Conservation (phyloP, 148 eudicot genomes). For the Rhododendron ferrugineum region DNA sequence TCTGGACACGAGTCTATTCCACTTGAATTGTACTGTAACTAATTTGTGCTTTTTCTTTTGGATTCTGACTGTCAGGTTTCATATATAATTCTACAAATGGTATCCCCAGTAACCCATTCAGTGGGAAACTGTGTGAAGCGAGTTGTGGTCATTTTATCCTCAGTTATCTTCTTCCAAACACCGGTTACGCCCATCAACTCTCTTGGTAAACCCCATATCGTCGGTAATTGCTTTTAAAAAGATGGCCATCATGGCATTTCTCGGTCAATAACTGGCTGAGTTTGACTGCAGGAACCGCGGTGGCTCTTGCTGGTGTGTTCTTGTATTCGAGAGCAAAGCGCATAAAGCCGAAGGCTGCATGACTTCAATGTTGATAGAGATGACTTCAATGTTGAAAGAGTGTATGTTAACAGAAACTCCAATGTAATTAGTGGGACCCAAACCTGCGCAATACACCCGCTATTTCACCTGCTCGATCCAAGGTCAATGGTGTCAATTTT, state of each 20-base stretch:
- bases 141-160: constrained; percentile 76
- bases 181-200: constrained; percentile 63
- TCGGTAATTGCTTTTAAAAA: neutral
- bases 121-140: constrained; percentile 85
- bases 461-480: neutral
- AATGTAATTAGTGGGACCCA: neutral
- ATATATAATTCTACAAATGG: constrained; percentile 68
- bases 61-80: constrained; percentile 47
- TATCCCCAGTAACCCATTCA: constrained; percentile 81
- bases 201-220: constrained; percentile 37
- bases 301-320: constrained; percentile 84
- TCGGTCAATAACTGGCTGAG: neutral
- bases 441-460: neutral
- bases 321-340: constrained; percentile 71
- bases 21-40: neutral
- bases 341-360: constrained; percentile 40
- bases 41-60: neutral
- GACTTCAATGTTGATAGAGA: neutral
- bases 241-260: neutral
- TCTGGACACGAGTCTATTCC: neutral
- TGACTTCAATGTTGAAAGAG: constrained; percentile 6
- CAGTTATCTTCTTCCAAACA: constrained; percentile 74
- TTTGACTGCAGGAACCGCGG: constrained; percentile 54
- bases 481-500: neutral
- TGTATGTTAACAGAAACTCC: neutral